Evolutionary conservation across 441 rosid species (phyloP).

Genomic region (Mallotus japonicus): DNA sequence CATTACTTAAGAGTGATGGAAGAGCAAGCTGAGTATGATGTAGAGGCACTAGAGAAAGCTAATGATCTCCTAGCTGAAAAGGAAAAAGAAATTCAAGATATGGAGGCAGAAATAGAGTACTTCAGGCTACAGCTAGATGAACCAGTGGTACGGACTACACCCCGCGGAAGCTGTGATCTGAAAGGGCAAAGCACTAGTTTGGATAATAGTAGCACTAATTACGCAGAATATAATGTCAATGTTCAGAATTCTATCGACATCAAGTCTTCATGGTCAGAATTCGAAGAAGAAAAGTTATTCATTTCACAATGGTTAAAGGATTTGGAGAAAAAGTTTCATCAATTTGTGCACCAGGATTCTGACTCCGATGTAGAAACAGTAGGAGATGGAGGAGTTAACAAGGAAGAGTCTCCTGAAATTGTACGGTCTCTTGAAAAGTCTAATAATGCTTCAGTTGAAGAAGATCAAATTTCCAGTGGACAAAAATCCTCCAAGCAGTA

Average conservation of each 20-base stretch:
- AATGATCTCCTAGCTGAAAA: slow-evolving; percentile 69
- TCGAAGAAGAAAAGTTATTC: slow-evolving; percentile 39
- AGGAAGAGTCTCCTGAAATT: slow-evolving; percentile 23
- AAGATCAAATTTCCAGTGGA: slow-evolving; percentile 8
- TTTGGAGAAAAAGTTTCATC: slow-evolving; percentile 43
- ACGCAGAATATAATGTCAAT: slow-evolving; percentile 15
- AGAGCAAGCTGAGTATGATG: slow-evolving; percentile 90
- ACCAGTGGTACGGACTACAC: slow-evolving; percentile 20
- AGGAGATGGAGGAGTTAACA: slow-evolving; percentile 18
- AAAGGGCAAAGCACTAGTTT: slow-evolving; percentile 20
- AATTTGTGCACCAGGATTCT: slow-evolving; percentile 20
- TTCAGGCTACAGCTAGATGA: slow-evolving; percentile 41
- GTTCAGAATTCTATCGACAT: slow-evolving; percentile 22
- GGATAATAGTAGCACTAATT: slow-evolving; percentile 17
- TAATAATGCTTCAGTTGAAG: slow-evolving; percentile 4
- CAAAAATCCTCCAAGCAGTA: neutral
- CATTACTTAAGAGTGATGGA: slow-evolving; percentile 93
- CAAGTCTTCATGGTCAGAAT: slow-evolving; percentile 26
- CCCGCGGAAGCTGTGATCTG: slow-evolving; percentile 26
- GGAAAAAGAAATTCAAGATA: slow-evolving; percentile 77
- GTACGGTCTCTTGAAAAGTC: slow-evolving; percentile 9
- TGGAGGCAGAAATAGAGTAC: slow-evolving; percentile 71
- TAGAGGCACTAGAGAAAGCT: slow-evolving; percentile 71
- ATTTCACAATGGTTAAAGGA: slow-evolving; percentile 30
- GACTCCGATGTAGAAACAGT: slow-evolving; percentile 28